These are phyloP conservation scores for Limnomonas spitsbergensis DNA, from an alignment of 139 green algal genomes.

Conservation along the genomic window DNA sequence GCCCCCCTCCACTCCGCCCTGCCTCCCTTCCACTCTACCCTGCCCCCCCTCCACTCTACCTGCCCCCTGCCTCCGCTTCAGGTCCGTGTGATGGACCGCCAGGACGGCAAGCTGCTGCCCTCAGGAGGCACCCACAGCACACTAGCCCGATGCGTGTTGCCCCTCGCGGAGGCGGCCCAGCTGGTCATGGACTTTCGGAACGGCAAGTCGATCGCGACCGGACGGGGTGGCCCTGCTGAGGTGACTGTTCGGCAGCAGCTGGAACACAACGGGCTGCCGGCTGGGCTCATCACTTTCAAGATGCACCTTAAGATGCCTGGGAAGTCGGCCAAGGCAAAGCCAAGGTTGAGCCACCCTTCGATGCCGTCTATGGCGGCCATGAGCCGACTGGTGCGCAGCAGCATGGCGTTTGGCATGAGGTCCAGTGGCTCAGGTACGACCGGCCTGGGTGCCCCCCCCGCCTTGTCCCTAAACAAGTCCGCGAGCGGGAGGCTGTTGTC, in stretches of 20 bases:
- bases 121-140: background rate
- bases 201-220: background rate
- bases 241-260: conserved; percentile 2
- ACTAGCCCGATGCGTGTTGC: conserved; percentile 35
- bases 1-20: too few species aligned
- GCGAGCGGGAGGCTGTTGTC: too few species aligned
- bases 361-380: background rate
- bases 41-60: too few species aligned
- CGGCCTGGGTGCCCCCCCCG: background rate
- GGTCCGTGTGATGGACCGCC: conserved; percentile 1
- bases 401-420: conserved; percentile 3
- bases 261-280: conserved; percentile 37
- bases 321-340: background rate
- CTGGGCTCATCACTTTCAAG: conserved; percentile 15
- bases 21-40: too few species aligned
- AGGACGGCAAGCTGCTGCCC: background rate
- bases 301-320: conserved; percentile 4
- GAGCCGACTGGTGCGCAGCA: background rate
- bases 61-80: background rate
- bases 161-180: conserved; percentile 25
- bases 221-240: background rate
- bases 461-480: background rate
- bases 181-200: background rate
- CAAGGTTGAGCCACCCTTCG: background rate
- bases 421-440: background rate